phyloP scores from a whole-genome alignment of 2,329 filamentous ascomycete species.

The Trichoderma koningiopsis region DNA sequence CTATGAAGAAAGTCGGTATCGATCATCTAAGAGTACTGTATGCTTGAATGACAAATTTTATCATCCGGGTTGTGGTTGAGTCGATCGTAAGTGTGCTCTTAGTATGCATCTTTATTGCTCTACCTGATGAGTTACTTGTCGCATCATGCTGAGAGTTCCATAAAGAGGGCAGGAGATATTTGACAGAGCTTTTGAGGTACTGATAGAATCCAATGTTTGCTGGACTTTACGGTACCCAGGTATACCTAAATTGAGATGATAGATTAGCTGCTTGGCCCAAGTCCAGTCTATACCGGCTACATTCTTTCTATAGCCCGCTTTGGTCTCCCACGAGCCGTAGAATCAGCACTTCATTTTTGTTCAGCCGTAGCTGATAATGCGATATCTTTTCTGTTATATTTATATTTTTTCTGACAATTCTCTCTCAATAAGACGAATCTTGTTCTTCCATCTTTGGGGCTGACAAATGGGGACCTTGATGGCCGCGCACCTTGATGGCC shows the following conservation, averaged over 20 bases:
- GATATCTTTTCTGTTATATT: not conserved
- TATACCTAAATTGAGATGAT: not conserved
- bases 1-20: too few species aligned
- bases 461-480: slow-evolving; percentile 12
- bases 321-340: not conserved
- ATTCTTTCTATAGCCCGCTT: too few species aligned
- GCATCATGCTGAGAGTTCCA: not conserved
- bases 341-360: not conserved
- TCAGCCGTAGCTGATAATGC: not conserved
- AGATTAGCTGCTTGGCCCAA: not conserved
- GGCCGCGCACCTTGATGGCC: slow-evolving; percentile 22
- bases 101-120: not conserved
- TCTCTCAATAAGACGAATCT: not conserved
- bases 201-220: not conserved
- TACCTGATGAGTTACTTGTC: not conserved
- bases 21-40: too few species aligned
- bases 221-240: not conserved
- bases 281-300: too few species aligned
- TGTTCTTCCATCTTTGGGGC: not conserved
- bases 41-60: not conserved
- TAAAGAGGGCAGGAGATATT: not conserved
- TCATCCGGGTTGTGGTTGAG: not conserved
- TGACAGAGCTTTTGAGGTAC: not conserved
- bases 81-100: not conserved
- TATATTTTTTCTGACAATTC: not conserved